Percentiles rank a stretch among this genome's conserved stretches.
These are phyloP conservation scores for Evansstolkia leycettana DNA, from an alignment of 495 filamentous ascomycete species.

Conservation along the genomic window DNA sequence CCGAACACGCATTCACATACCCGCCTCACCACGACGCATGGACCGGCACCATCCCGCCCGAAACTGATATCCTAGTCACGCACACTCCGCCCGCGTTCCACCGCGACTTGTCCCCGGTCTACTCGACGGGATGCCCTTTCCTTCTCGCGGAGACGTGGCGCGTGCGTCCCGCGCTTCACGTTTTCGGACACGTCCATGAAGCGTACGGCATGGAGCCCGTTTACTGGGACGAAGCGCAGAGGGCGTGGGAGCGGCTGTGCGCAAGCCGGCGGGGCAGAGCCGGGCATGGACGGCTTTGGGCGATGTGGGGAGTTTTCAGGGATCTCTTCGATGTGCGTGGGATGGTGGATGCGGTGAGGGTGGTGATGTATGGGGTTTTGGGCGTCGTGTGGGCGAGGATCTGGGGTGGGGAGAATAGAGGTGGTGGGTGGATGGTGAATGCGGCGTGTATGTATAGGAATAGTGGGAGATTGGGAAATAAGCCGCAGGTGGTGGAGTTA, in stretches of 20 bases:
- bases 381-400: constrained; percentile 59
- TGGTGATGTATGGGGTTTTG: constrained; percentile 49
- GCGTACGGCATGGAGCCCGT: constrained; percentile 48
- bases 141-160: constrained; percentile 69
- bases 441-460: constrained; percentile 60
- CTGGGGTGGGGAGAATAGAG: constrained; percentile 49
- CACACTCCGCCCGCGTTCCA: constrained; percentile 64
- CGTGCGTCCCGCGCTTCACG: constrained; percentile 65
- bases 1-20: constrained; percentile 59
- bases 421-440: constrained; percentile 58
- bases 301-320: constrained; percentile 30
- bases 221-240: constrained; percentile 70
- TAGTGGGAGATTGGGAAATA: constrained; percentile 52
- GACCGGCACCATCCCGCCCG: constrained; percentile 54
- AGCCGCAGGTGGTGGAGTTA: constrained; percentile 45
- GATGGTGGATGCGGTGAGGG: constrained; percentile 50
- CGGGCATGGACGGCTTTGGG: not conserved
- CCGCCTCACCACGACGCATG: constrained; percentile 46
- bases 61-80: constrained; percentile 76
- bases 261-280: constrained; percentile 20
- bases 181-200: constrained; percentile 84
- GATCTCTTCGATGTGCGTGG: constrained; percentile 39
- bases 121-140: constrained; percentile 58
- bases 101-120: constrained; percentile 48
- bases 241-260: constrained; percentile 53